Conservation (phyloP, 2,329 filamentous ascomycete species). For the Monilinia fructicola region DNA sequence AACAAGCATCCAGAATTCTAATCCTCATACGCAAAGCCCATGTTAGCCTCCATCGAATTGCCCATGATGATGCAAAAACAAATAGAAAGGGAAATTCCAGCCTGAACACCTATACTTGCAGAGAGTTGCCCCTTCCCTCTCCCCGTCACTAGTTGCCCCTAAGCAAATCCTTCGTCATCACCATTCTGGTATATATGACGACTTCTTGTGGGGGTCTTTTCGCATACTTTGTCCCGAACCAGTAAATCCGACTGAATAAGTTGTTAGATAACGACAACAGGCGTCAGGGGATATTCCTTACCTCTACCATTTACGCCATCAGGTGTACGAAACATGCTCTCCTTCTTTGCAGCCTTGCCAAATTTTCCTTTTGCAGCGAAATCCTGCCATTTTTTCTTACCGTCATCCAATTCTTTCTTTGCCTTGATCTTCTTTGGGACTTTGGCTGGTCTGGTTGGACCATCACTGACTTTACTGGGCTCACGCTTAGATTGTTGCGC, state of each 20-base stretch:
- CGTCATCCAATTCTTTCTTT: slow-evolving; percentile 84
- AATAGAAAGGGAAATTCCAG: slow-evolving; percentile 37
- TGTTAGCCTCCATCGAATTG: slow-evolving; percentile 47
- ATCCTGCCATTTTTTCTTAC: slow-evolving; percentile 92
- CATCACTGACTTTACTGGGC: slow-evolving; percentile 61
- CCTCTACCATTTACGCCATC: slow-evolving; percentile 84
- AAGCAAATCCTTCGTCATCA: slow-evolving; percentile 56
- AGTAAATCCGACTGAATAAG: slow-evolving; percentile 78
- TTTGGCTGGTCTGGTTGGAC: slow-evolving; percentile 61
- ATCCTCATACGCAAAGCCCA: slow-evolving; percentile 29
- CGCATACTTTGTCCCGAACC: slow-evolving; percentile 95
- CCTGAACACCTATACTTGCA: slow-evolving; percentile 40
- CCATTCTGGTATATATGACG: slow-evolving; percentile 83
- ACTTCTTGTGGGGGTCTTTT: slow-evolving; percentile 78
- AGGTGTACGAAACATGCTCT: slow-evolving; percentile 95
- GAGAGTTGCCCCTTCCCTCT: slow-evolving; percentile 41
- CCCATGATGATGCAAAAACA: slow-evolving; percentile 26
- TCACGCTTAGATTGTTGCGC: slow-evolving; percentile 64
- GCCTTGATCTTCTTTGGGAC: slow-evolving; percentile 86
- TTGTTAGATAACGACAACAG: slow-evolving; percentile 37
- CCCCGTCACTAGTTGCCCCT: slow-evolving; percentile 8
- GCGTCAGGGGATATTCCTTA: slow-evolving; percentile 45
- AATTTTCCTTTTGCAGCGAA: slow-evolving; percentile 78
- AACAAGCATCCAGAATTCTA: slow-evolving; percentile 28
- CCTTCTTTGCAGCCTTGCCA: slow-evolving; percentile 70